Percentiles rank a stretch among this genome's conserved stretches.
phyloP scores from a whole-genome alignment of 2,329 filamentous ascomycete genomes.

The Pseudocercospora eumusae region DNA sequence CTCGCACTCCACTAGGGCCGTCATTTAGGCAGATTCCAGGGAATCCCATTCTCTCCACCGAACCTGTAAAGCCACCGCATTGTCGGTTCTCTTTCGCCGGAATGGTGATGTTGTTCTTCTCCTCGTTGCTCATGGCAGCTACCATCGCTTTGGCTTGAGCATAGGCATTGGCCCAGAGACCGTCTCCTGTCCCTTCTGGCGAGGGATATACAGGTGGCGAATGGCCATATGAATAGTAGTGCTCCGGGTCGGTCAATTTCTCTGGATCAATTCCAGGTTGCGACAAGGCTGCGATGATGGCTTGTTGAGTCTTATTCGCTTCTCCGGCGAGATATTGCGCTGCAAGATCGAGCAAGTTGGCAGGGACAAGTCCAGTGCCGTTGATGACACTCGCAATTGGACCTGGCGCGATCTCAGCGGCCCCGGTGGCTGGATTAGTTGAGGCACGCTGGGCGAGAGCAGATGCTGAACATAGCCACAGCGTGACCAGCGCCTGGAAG shows the following conservation, averaged over 20 bases:
- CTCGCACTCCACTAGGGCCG: constrained; percentile 42
- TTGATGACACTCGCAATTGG: constrained; percentile 20
- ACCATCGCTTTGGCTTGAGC: constrained; percentile 44
- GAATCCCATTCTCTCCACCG: constrained; percentile 43
- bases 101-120: constrained; percentile 46
- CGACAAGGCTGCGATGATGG: constrained; percentile 16
- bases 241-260: constrained; percentile 30
- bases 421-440: neutral
- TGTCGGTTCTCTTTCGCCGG: constrained; percentile 24
- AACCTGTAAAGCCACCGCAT: constrained; percentile 57
- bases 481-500: neutral
- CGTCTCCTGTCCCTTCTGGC: constrained; percentile 28
- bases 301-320: constrained; percentile 21
- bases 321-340: constrained; percentile 16
- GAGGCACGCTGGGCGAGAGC: neutral
- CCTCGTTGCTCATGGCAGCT: constrained; percentile 41
- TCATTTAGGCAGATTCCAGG: constrained; percentile 47
- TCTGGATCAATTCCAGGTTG: constrained; percentile 16
- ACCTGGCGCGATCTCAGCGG: constrained; percentile 1
- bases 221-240: constrained; percentile 36
- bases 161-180: constrained; percentile 44
- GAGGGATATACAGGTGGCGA: constrained; percentile 37
- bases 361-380: constrained; percentile 21
- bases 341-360: constrained; percentile 18
- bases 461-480: neutral